Base-by-base conservation (phyloP, 495 filamentous ascomycete species). In the Hyaloscypha bicolor region DNA sequence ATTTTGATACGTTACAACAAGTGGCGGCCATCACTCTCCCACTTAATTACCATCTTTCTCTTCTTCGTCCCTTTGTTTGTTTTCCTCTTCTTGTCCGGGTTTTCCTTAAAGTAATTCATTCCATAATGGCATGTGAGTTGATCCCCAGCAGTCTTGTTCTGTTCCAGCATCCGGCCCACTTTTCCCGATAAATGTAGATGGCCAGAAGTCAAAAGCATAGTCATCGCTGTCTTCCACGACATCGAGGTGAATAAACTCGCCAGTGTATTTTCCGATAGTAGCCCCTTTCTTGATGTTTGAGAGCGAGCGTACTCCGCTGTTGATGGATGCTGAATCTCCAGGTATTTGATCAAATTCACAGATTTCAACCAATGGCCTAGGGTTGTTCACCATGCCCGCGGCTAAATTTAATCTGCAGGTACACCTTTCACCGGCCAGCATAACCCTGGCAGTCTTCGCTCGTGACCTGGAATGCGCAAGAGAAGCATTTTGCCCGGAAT, bases 211-310 rank as follows among this genome's bases (percentile, higher is more conserved):
- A 16, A 55, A 55, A 6, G 25, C 25, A 3, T 55, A 55, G 1
- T n/a, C 51, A 55, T 55, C 51, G 6, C 8, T 29, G 6, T 29
- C 12, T 33, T 8, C n/a, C 2, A 21, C 25, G 39, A 4, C 9
- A 16, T 22, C 8, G 22, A 19, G 60, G 60, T 32, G 25, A 25
- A 53, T 51, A 39, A 51, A 31, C 11, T 51, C 19, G 19, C 60
- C 60, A 4, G 39, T 51, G 21, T 63, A 63, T 63, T 63, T 37
- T 25, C 60, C 39, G 11, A 63, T 9, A 14, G 25, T 16, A 11
- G 6, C 0, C 19, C 32, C 60, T 14, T 53, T 11, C 16, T 8
- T 29, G 60, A 63, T 63, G 2, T 19, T 14, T 19, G 6, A 30
- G 12, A 63, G 60, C 1, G 60, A 39, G 9, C 39, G 37, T 21